Conservation (phyloP, 2,329 filamentous ascomycete species). For the Diaporthe sp. region DNA sequence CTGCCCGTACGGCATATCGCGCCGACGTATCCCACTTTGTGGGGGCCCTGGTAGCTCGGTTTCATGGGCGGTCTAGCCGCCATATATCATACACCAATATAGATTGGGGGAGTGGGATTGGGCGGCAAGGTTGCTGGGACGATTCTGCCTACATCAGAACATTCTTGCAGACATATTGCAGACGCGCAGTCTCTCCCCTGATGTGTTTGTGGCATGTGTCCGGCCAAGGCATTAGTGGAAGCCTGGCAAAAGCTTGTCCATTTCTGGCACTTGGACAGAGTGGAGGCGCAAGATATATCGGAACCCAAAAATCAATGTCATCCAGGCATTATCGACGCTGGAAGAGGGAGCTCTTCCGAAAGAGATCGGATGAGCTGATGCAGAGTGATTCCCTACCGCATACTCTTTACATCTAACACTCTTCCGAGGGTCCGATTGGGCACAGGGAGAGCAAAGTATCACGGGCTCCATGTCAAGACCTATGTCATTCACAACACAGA, state of each 20-base stretch:
- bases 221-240: neutral
- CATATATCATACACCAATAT: neutral
- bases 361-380: neutral
- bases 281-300: neutral
- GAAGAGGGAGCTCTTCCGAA: too few species aligned
- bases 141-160: too few species aligned
- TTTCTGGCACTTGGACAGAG: neutral
- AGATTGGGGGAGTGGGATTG: neutral
- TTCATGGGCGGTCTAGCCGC: slow-evolving; percentile 10
- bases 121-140: neutral
- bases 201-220: neutral
- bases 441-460: neutral
- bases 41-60: neutral
- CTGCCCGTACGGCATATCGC: neutral
- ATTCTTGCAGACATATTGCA: neutral
- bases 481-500: neutral
- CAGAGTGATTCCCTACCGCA: neutral
- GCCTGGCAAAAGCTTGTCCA: slow-evolving; percentile 7
- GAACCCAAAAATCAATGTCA: neutral
- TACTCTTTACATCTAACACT: too few species aligned
- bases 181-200: neutral
- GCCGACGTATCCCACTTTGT: neutral
- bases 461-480: neutral
- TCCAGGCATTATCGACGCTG: neutral
- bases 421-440: neutral